Conservation (phyloP, 306 rosid genomes). For the Sindora glabra region DNA sequence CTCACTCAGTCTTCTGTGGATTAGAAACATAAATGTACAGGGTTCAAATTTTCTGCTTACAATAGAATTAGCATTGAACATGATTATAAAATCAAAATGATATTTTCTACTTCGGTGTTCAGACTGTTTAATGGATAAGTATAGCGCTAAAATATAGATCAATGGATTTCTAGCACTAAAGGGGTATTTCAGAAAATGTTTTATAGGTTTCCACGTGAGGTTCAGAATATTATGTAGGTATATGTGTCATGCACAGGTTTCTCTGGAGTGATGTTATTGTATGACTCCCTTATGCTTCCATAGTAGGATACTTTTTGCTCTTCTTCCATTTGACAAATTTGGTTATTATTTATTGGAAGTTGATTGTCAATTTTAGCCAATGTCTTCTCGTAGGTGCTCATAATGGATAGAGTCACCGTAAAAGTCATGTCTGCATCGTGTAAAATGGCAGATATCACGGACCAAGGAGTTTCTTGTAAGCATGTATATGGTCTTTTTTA, state of each 20-base stretch:
- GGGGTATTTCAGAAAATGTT: too few relatives aligned
- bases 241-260: neutral
- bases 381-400: constrained; percentile 54
- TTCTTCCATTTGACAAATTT: neutral
- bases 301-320: neutral
- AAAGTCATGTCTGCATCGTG: constrained; percentile 96
- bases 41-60: too few relatives aligned
- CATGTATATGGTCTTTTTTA: neutral
- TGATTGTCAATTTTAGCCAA: neutral
- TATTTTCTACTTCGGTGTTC: too few relatives aligned
- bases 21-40: too few relatives aligned
- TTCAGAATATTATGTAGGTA: neutral
- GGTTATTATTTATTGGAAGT: neutral
- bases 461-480: constrained; percentile 95
- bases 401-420: constrained; percentile 91
- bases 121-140: too few relatives aligned
- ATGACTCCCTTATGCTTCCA: neutral
- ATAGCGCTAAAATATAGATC: too few relatives aligned
- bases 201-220: neutral
- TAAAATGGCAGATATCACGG: constrained; percentile 96
- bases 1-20: too few relatives aligned
- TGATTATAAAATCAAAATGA: too few relatives aligned
- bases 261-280: neutral
- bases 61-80: too few relatives aligned
- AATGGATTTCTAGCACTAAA: too few relatives aligned